Percentiles rank a stretch among this genome's conserved stretches.
These are phyloP conservation scores for Podospora conica DNA, from an alignment of 495 filamentous ascomycete species.

Conservation along the genomic window DNA sequence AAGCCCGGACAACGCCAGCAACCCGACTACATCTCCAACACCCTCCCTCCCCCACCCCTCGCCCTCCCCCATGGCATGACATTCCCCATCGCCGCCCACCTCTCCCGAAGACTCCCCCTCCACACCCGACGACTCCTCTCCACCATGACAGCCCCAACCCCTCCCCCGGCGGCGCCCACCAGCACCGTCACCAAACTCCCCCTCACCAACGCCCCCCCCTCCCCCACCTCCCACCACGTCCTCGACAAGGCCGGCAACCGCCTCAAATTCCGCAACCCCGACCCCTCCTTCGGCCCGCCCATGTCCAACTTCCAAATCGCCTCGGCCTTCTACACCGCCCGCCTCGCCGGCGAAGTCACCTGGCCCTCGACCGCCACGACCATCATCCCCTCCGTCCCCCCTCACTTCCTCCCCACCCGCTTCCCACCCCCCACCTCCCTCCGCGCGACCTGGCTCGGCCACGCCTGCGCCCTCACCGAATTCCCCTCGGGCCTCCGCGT, in stretches of 20 bases:
- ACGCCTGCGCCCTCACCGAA: constrained; percentile 91
- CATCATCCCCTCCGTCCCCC: background rate
- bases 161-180: background rate
- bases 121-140: background rate
- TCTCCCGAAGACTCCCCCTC: background rate
- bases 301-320: background rate
- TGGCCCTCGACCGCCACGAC: background rate
- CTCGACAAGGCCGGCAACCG: constrained; percentile 25
- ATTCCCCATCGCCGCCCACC: background rate
- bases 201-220: constrained; percentile 6
- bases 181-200: constrained; percentile 18
- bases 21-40: background rate
- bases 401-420: background rate
- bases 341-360: constrained; percentile 1
- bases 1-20: background rate
- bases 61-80: background rate
- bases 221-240: constrained; percentile 27
- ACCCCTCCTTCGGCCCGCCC: constrained; percentile 23
- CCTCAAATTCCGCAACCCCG: constrained; percentile 30
- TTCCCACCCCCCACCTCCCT: constrained; percentile 32
- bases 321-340: background rate
- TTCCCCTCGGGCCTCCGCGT: constrained; percentile 84
- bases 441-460: constrained; percentile 92
- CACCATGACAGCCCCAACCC: constrained; percentile 8
- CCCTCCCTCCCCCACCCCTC: background rate